phyloP scores from a whole-genome alignment of 2,329 filamentous ascomycete species.

The Phoma sp. region DNA sequence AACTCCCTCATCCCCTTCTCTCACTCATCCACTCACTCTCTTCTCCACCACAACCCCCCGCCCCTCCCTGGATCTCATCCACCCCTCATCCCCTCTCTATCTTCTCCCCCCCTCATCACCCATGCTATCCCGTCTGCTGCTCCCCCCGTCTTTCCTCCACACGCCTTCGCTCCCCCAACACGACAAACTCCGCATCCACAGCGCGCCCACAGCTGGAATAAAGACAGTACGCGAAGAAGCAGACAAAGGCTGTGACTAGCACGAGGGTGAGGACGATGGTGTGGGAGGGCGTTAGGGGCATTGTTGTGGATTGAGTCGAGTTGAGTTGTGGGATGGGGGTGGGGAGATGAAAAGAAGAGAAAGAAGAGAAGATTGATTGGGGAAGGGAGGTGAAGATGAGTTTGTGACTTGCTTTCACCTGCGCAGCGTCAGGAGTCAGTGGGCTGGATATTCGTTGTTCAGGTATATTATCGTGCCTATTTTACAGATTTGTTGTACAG shows the following conservation, averaged over 20 bases:
- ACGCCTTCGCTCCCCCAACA: background rate
- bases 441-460: background rate
- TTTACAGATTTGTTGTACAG: constrained; percentile 4
- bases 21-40: too few relatives aligned
- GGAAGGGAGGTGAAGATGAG: background rate
- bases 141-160: background rate
- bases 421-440: background rate
- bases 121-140: too few relatives aligned
- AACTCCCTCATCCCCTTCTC: too few relatives aligned
- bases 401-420: background rate
- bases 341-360: too few relatives aligned
- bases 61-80: too few relatives aligned
- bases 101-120: too few relatives aligned
- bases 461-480: background rate
- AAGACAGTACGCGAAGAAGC: constrained; percentile 27
- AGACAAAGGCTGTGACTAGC: constrained; percentile 22
- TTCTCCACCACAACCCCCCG: background rate
- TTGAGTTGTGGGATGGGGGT: background rate
- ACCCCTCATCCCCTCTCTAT: background rate
- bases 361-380: too few relatives aligned
- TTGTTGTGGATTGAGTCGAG: background rate
- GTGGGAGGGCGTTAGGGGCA: constrained; percentile 13
- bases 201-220: constrained; percentile 22
- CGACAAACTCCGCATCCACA: constrained; percentile 19
- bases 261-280: constrained; percentile 22